Conservation (phyloP, 2,329 filamentous ascomycete species). For the Lachnellula suecica region DNA sequence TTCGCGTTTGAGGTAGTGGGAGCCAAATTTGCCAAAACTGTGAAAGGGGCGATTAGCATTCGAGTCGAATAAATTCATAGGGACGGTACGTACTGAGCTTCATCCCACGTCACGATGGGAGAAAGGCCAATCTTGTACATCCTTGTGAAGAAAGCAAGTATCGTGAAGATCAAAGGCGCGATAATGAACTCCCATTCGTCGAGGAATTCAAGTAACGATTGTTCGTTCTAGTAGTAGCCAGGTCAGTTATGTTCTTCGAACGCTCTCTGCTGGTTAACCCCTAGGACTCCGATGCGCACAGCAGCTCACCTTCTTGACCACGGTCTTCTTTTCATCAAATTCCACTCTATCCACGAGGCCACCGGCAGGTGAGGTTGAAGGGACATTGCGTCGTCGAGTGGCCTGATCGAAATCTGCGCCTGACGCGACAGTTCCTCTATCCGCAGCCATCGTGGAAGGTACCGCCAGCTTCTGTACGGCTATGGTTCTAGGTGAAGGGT, state of each 20-base stretch:
- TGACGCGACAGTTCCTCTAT: constrained; percentile 56
- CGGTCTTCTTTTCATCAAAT: constrained; percentile 60
- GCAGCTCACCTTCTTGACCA: constrained; percentile 51
- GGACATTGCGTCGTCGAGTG: constrained; percentile 55
- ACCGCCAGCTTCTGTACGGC: no score
- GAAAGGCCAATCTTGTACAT: constrained; percentile 71
- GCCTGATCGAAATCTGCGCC: constrained; percentile 57
- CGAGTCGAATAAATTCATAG: constrained; percentile 24
- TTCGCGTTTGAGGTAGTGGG: constrained; percentile 97
- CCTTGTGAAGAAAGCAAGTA: constrained; percentile 64
- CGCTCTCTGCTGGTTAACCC: not conserved
- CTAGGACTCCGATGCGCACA: not conserved
- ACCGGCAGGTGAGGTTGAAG: constrained; percentile 38
- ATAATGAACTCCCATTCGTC: constrained; percentile 63
- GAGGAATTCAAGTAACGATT: constrained; percentile 61
- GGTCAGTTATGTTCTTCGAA: constrained; percentile 21
- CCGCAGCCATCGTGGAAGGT: constrained; percentile 37
- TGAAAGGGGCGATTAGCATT: constrained; percentile 16
- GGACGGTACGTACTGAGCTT: constrained; percentile 62
- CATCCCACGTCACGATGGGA: constrained; percentile 73
- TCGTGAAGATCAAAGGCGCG: constrained; percentile 60
- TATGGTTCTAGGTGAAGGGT: no score
- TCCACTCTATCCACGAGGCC: constrained; percentile 37
- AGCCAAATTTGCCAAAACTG: constrained; percentile 95
- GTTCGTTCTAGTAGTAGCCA: constrained; percentile 38